Conservation (phyloP, 805 yeast genomes). For the Cyberlindnera xylosilytica region DNA sequence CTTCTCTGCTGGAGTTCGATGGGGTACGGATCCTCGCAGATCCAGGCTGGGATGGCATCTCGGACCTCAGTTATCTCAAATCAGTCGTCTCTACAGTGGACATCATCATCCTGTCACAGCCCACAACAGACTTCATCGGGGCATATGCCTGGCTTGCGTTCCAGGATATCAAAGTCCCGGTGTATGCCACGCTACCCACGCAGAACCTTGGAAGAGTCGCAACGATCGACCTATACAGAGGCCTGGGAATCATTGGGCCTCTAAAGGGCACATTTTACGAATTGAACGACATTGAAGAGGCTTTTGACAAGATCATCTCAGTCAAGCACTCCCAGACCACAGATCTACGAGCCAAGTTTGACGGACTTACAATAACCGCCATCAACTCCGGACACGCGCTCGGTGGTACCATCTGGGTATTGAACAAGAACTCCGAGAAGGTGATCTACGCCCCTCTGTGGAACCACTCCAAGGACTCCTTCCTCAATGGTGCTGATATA, state of each 20-base stretch:
- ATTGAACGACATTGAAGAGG: constrained; percentile 69
- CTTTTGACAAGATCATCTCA: constrained; percentile 66
- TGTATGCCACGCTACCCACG: constrained; percentile 88
- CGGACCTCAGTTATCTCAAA: constrained; percentile 41
- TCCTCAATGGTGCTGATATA: constrained; percentile 68
- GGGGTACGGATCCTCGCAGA: constrained; percentile 59
- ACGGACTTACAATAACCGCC: constrained; percentile 69
- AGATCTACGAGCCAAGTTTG: constrained; percentile 53
- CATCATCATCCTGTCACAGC: constrained; percentile 78
- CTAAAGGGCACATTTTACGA: constrained; percentile 54
- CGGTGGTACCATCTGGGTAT: constrained; percentile 90
- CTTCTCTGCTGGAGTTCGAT: constrained; percentile 57
- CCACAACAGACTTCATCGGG: constrained; percentile 75
- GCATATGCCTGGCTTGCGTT: constrained; percentile 71
- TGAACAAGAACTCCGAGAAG: constrained; percentile 71
- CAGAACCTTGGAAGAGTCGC: constrained; percentile 81
- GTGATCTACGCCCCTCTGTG: constrained; percentile 88
- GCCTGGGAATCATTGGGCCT: constrained; percentile 76
- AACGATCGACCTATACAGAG: constrained; percentile 77
- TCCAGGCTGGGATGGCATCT: constrained; percentile 69
- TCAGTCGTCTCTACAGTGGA: constrained; percentile 49
- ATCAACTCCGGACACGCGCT: constrained; percentile 88
- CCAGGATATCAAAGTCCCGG: constrained; percentile 62
- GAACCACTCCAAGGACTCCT: constrained; percentile 91
- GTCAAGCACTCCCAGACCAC: constrained; percentile 80